Base-by-base conservation (phyloP, 129 eudicot species). In the Oenanthe sinensis region DNA sequence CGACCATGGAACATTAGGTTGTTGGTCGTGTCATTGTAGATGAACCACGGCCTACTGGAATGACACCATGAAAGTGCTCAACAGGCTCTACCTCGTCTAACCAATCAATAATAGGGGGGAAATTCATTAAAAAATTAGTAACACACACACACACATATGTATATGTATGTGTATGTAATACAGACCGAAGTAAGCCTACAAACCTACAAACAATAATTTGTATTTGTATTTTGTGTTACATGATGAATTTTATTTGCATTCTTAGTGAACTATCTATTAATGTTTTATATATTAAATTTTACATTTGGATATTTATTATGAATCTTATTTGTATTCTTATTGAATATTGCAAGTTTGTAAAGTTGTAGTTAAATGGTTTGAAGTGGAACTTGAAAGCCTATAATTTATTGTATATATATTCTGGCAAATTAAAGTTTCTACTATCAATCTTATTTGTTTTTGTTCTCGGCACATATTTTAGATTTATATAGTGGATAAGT, bases 21-120 rank as follows among this genome's bases (percentile, higher is more conserved):
- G 98, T 95, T 79, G 98, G 98, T 77, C 92, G 83, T 47, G 98
- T 95, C 94, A 92, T 89, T n/a, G 91, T 88, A 71, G 96, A 90
- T 79, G 96, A 89, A 42, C 98, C 98, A 52, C 98, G 89, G 6
- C 98, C 97, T 68, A 88, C 55, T 44, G 98, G 97, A 82, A 92
- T 58, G 68, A 90, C 89, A 79, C 91, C 90, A n/a, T 74, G 92
- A 79, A 87, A 84, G 74, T 89, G 91, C 80, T 85, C 98, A 76
- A 77, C 82, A 39, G 85, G 78, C 82, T 88, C 96, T 78, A 87
- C 94, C 80, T 85, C 97, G 85, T 80, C 87, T 71, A 81, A 52
- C 36, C 86, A 43, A 83, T 73, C 97, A 82, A 86, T 77, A 83
- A 50, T 13, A 77, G 2, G 43, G 75, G 47, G 42, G 12, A 36